These are phyloP conservation scores for Groenewaldozyma sp. DNA, from an alignment of 1,139 yeast genomes.

Conservation along the genomic window DNA sequence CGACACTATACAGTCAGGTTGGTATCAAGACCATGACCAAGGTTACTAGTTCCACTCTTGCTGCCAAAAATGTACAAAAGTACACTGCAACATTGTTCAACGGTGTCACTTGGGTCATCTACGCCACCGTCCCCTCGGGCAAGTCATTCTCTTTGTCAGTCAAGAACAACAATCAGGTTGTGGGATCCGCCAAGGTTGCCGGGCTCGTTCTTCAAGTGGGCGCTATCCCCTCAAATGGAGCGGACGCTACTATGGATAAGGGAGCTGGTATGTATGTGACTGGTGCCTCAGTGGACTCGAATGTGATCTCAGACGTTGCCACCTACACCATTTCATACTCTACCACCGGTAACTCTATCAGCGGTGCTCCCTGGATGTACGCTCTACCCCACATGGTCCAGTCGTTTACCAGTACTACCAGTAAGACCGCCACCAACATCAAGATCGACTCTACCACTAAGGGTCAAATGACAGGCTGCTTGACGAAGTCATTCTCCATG, in stretches of 20 bases:
- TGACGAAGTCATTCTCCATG: conserved; percentile 43
- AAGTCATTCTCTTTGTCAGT: conserved; percentile 32
- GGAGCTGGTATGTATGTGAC: conserved; percentile 57
- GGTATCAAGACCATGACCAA: conserved; percentile 42
- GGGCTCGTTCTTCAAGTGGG: conserved; percentile 55
- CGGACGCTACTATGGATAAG: conserved; percentile 36
- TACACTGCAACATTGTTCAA: conserved; percentile 46
- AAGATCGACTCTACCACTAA: conserved; percentile 50
- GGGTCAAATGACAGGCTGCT: conserved; percentile 56
- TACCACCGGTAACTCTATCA: conserved; percentile 44
- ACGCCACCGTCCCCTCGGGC: conserved; percentile 44
- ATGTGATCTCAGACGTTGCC: conserved; percentile 33
- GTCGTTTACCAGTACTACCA: conserved; percentile 37
- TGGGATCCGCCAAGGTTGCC: conserved; percentile 36
- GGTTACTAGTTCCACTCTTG: conserved; percentile 29
- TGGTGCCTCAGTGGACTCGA: conserved; percentile 34
- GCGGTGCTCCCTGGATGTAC: conserved; percentile 48
- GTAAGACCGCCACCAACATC: conserved; percentile 39
- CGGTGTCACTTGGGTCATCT: conserved; percentile 49
- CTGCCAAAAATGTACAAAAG: conserved; percentile 39
- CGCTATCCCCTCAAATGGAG: conserved; percentile 36
- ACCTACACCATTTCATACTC: conserved; percentile 45
- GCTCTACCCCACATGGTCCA: conserved; percentile 66
- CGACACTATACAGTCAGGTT: conserved; percentile 43
- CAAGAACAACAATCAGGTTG: conserved; percentile 32